Evolutionary conservation across 352 stramenopile species (phyloP).

Genomic region (Globisporangium echinulatum): DNA sequence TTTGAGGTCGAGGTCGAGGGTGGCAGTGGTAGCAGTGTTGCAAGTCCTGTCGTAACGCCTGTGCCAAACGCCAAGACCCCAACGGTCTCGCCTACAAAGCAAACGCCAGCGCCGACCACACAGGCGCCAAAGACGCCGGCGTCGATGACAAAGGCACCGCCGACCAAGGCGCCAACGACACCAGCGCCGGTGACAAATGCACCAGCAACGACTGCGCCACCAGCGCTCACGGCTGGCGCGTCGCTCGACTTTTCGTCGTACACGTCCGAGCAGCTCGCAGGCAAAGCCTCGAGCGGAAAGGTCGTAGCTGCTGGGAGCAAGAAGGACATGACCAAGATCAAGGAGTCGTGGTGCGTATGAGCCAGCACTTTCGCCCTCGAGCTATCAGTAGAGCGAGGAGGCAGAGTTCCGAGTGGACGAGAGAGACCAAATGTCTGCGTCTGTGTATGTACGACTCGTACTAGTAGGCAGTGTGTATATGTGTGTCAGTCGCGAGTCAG

Average conservation of each 20-base stretch:
- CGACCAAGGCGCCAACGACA: conserved; percentile 1
- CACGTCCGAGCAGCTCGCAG: conserved; percentile 9
- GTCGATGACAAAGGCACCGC: conserved; percentile 3
- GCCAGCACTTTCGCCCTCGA: background rate
- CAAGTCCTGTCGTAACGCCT: background rate
- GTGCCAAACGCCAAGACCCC: conserved; percentile 5
- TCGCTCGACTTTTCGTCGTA: conserved; percentile 9
- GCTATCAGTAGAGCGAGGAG: no score
- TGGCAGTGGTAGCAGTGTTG: conserved; percentile 8
- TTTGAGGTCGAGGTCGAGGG: conserved; percentile 56
- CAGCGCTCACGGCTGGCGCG: background rate
- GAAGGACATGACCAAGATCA: background rate
- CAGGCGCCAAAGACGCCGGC: conserved; percentile 1
- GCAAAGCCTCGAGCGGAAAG: background rate
- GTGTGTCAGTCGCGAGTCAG: no score
- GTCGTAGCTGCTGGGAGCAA: background rate
- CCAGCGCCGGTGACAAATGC: conserved; percentile 1
- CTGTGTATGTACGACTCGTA: no score
- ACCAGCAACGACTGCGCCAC: conserved; percentile 2
- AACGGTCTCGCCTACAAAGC: conserved; percentile 4
- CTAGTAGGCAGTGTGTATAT: no score
- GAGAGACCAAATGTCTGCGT: background rate
- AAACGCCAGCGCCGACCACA: conserved; percentile 6
- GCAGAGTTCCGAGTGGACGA: background rate
- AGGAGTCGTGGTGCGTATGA: conserved; percentile 4